phyloP scores from a whole-genome alignment of 2,329 filamentous ascomycete genomes.

The Trichoderma atrobrunneum region DNA sequence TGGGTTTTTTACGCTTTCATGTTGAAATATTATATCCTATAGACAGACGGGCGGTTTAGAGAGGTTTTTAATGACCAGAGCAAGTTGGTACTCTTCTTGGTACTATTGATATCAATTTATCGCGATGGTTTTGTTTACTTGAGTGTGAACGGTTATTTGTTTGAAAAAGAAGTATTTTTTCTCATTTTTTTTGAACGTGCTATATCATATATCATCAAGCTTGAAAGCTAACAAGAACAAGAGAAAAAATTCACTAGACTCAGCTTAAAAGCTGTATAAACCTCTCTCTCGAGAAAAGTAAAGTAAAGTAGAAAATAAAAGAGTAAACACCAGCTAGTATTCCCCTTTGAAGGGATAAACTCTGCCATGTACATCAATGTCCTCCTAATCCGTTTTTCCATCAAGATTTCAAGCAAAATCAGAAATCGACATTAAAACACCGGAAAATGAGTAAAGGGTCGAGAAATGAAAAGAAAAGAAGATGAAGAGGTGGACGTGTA shows the following conservation, averaged over 20 bases:
- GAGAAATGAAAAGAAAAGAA: not conserved
- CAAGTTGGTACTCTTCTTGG: not conserved
- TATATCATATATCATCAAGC: not conserved
- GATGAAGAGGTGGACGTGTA: not conserved
- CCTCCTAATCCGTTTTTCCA: not conserved
- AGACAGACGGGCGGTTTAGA: not conserved
- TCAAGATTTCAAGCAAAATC: not conserved
- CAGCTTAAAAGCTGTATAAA: not conserved
- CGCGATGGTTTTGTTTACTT: not conserved
- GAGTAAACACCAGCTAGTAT: not conserved
- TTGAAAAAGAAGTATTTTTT: not conserved
- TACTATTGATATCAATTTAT: not conserved
- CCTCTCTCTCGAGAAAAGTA: not conserved
- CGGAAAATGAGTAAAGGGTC: not conserved
- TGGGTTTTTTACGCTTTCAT: conserved; percentile 4
- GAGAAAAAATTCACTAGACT: not conserved
- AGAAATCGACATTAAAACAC: not conserved
- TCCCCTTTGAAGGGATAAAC: not conserved
- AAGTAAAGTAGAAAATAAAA: not conserved
- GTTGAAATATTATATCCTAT: conserved; percentile 12
- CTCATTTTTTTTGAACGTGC: not conserved
- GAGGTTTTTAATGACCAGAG: not conserved
- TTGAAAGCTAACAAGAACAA: not conserved
- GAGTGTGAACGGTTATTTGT: not conserved
- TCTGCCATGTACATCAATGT: conserved; percentile 10